phyloP scores from a whole-genome alignment of 108 stramenopile genomes.

The Cyclotella atomus region DNA sequence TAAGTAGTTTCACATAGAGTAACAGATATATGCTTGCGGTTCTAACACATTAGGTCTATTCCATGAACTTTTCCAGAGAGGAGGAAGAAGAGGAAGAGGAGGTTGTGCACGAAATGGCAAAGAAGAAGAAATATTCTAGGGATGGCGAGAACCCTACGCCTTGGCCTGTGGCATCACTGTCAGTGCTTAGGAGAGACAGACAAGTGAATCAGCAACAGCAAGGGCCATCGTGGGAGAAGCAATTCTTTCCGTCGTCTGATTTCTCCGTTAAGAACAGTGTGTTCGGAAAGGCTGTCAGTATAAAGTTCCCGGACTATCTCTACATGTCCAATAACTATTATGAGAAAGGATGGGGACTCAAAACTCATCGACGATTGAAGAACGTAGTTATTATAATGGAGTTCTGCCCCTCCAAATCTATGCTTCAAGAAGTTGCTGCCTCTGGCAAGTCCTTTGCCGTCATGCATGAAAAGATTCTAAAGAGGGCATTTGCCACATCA shows the following conservation, averaged over 20 bases:
- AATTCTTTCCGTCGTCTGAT: conserved; percentile 94
- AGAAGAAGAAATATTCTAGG: conserved; percentile 95
- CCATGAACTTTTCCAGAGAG: conserved; percentile 52
- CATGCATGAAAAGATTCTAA: conserved; percentile 89
- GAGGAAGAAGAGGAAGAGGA: conserved; percentile 97
- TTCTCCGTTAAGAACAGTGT: conserved; percentile 96
- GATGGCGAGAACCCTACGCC: conserved; percentile 95
- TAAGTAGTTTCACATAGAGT: conserved; percentile 27
- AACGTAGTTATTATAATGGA: conserved; percentile 98
- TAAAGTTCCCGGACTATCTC: conserved; percentile 88
- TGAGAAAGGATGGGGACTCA: conserved; percentile 91
- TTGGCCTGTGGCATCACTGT: conserved; percentile 88
- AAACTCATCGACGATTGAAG: conserved; percentile 95
- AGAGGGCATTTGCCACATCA: conserved; percentile 86
- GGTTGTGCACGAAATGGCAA: conserved; percentile 89
- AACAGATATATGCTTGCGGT: background rate
- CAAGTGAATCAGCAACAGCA: conserved; percentile 24
- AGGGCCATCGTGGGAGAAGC: conserved; percentile 69
- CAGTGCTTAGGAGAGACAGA: conserved; percentile 59
- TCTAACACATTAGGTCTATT: background rate
- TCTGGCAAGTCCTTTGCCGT: conserved; percentile 78
- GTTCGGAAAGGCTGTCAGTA: conserved; percentile 69
- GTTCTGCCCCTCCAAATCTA: conserved; percentile 76
- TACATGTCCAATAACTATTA: conserved; percentile 96
- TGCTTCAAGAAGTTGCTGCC: conserved; percentile 72